phyloP scores from a whole-genome alignment of 192 early-diverging fungal genomes.

The Umbelopsis sp. region DNA sequence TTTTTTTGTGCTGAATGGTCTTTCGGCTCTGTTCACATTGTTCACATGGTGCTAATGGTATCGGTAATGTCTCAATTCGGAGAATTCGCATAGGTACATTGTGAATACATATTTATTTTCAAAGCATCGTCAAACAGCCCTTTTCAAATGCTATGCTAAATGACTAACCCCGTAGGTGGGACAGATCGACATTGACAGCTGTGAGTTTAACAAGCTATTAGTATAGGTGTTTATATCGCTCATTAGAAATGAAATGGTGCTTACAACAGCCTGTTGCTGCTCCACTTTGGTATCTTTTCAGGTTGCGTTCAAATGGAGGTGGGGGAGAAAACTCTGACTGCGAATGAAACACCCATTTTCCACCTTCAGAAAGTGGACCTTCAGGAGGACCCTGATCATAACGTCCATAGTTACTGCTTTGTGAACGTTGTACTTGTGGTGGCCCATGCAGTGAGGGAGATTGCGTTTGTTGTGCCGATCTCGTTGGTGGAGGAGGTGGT shows the following conservation, averaged over 20 bases:
- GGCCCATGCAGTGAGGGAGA: constrained; percentile 25
- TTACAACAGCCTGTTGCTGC: constrained; percentile 44
- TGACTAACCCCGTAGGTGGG: not conserved
- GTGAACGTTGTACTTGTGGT: constrained; percentile 22
- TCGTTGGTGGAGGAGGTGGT: constrained; percentile 7
- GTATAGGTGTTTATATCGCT: not conserved
- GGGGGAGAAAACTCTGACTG: constrained; percentile 40
- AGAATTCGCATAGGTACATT: no score
- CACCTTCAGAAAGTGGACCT: constrained; percentile 38
- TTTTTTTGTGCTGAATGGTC: no score
- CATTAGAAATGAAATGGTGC: not conserved
- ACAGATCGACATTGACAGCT: constrained; percentile 11
- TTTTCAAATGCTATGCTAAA: not conserved
- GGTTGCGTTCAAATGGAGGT: constrained; percentile 37
- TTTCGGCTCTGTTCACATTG: no score
- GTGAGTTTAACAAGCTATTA: not conserved
- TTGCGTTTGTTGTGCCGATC: constrained; percentile 7
- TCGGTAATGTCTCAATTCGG: no score
- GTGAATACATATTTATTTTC: no score
- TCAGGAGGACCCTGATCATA: constrained; percentile 24
- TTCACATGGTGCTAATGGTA: no score
- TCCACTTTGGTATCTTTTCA: constrained; percentile 37
- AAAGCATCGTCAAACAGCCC: not conserved
- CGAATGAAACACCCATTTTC: constrained; percentile 42
- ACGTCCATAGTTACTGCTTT: constrained; percentile 23